Percentiles rank a stretch among this genome's conserved stretches.
Evolutionary conservation across 1,284 basidiomycete species (phyloP).

Genomic region (Malassezia caprae): DNA sequence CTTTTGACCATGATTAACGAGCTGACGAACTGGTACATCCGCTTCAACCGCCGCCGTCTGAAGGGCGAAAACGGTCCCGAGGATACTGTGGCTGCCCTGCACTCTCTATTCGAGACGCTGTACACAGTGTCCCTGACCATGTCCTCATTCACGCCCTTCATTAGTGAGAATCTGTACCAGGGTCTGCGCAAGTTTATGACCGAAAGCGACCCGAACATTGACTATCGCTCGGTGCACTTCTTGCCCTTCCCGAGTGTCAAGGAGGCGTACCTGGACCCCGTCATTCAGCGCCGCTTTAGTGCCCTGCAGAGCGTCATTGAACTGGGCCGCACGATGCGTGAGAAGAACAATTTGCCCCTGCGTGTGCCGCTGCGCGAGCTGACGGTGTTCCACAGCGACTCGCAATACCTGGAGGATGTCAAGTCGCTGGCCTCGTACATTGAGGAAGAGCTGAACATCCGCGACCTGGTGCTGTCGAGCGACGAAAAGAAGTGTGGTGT

Average conservation of each 20-base stretch:
- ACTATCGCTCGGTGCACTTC: conserved; percentile 90
- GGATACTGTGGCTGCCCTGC: conserved; percentile 79
- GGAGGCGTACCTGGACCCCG: conserved; percentile 88
- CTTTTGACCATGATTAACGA: conserved; percentile 86
- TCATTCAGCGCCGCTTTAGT: conserved; percentile 87
- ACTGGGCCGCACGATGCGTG: conserved; percentile 76
- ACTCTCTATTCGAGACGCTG: conserved; percentile 89
- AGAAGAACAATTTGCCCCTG: conserved; percentile 64
- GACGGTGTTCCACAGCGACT: conserved; percentile 81
- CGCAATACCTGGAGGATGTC: conserved; percentile 76
- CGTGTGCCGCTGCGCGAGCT: conserved; percentile 79
- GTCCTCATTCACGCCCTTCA: conserved; percentile 96
- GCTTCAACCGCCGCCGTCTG: conserved; percentile 88
- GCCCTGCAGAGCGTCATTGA: conserved; percentile 93
- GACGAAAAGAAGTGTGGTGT: conserved; percentile 80
- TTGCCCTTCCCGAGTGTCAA: conserved; percentile 84
- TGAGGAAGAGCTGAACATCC: conserved; percentile 88
- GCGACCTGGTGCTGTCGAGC: conserved; percentile 74
- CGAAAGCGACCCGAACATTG: conserved; percentile 51
- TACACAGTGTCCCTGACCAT: conserved; percentile 90
- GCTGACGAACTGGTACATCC: conserved; percentile 99
- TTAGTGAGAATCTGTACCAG: conserved; percentile 95
- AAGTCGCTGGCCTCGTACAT: conserved; percentile 78
- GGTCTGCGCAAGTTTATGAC: conserved; percentile 68
- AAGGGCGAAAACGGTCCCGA: conserved; percentile 89